These are phyloP conservation scores for Cordyceps fumosorosea DNA, from an alignment of 2,329 filamentous ascomycete species.

Conservation along the genomic window DNA sequence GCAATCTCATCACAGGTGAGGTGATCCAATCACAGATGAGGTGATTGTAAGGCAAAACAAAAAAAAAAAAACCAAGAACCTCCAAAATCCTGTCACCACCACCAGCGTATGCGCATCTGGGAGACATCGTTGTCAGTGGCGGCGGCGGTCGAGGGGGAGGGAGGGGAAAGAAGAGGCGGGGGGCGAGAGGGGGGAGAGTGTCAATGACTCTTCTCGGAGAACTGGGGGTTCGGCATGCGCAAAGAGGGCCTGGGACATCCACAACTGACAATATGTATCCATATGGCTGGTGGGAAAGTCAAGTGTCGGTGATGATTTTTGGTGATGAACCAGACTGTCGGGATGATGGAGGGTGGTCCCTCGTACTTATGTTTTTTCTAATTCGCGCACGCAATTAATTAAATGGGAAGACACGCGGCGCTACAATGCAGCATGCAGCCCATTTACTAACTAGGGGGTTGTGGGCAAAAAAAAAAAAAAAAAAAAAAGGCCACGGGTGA, in stretches of 20 bases:
- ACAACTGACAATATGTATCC: too few relatives aligned
- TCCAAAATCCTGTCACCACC: too few relatives aligned
- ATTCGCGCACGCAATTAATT: neutral
- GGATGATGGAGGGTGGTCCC: slow-evolving; percentile 12
- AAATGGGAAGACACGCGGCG: neutral
- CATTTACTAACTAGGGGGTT: too few relatives aligned
- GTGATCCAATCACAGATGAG: too few relatives aligned
- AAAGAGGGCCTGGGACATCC: too few relatives aligned
- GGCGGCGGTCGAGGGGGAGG: neutral
- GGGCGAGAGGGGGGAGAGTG: neutral
- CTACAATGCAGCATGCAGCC: slow-evolving; percentile 4
- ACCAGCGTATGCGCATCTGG: neutral
- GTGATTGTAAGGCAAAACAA: neutral
- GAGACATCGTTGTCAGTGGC: neutral
- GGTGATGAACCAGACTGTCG: slow-evolving; percentile 12
- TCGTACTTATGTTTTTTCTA: slow-evolving; percentile 9
- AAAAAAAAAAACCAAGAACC: neutral
- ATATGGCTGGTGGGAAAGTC: neutral
- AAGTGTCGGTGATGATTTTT: slow-evolving; percentile 4
- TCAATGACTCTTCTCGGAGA: too few relatives aligned
- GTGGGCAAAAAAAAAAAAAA: too few relatives aligned
- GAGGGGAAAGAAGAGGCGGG: neutral
- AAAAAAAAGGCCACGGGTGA: neutral
- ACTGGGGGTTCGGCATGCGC: neutral
- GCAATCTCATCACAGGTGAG: neutral